Evolutionary conservation across 2,329 filamentous ascomycete species (phyloP).

Genomic region (Truncatella angustata): DNA sequence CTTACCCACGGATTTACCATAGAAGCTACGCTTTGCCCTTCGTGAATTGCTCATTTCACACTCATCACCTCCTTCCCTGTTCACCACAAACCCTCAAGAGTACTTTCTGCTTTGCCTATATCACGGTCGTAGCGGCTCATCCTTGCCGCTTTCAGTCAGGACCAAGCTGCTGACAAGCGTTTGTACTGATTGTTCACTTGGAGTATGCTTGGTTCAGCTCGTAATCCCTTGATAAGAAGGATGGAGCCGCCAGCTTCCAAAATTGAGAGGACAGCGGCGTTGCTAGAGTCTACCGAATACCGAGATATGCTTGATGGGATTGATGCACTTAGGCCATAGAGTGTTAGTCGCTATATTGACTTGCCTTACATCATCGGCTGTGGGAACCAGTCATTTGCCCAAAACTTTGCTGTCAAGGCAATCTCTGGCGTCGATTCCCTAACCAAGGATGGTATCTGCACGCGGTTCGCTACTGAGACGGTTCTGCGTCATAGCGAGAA

Average conservation of each 20-base stretch:
- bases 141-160: too few relatives aligned
- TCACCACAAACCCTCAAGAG: too few relatives aligned
- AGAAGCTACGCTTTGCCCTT: too few relatives aligned
- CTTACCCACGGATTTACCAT: too few relatives aligned
- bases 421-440: conserved; percentile 56
- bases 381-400: conserved; percentile 54
- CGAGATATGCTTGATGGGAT: conserved; percentile 30
- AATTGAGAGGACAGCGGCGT: not conserved
- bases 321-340: conserved; percentile 28
- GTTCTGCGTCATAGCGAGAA: conserved; percentile 41
- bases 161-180: too few relatives aligned
- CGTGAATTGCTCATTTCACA: too few relatives aligned
- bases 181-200: too few relatives aligned
- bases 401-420: conserved; percentile 56
- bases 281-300: not conserved
- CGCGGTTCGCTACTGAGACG: conserved; percentile 60
- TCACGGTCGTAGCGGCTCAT: too few relatives aligned
- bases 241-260: not conserved
- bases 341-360: conserved; percentile 32
- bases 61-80: too few relatives aligned
- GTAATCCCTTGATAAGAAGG: not conserved
- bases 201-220: not conserved
- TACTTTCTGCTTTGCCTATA: too few relatives aligned
- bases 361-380: conserved; percentile 44
- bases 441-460: conserved; percentile 52